Conservation (phyloP, 139 green algal species). For the Tetradesmus obliquus region DNA sequence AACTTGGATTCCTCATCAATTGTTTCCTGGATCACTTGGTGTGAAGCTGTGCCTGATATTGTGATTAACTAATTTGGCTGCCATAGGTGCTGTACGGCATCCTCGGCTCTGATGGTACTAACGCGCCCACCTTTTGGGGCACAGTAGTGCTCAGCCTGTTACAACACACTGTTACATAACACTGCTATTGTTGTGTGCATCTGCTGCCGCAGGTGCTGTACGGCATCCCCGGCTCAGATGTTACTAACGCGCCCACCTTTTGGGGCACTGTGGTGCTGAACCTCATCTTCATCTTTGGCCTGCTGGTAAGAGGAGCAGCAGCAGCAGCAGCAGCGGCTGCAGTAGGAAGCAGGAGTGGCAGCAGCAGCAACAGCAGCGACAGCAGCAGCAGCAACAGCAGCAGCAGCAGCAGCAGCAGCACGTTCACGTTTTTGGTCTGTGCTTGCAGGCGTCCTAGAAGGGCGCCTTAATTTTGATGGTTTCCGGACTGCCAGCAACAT, state of each 20-base stretch:
- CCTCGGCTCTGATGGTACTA: constrained; percentile 27
- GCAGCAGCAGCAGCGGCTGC: constrained; percentile 8
- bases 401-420: neutral
- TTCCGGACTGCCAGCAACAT: neutral
- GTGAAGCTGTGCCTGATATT: no score
- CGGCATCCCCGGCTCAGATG: constrained; percentile 32
- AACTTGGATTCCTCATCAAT: neutral
- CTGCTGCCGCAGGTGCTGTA: constrained; percentile 23
- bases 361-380: neutral
- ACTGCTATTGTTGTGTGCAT: neutral
- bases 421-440: neutral
- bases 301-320: constrained; percentile 24
- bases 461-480: neutral
- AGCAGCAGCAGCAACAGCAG: neutral
- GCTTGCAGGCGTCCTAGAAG: neutral
- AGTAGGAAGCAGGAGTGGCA: neutral
- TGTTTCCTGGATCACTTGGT: neutral
- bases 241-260: constrained; percentile 12
- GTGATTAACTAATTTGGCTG: neutral
- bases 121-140: neutral
- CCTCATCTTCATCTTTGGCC: constrained; percentile 47
- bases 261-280: constrained; percentile 35
- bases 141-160: constrained; percentile 35
- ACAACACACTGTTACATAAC: neutral
- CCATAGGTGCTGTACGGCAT: constrained; percentile 35